Evolutionary conservation across 257 asterid species (phyloP).

Genomic region (Fraxinus quadrangulata): DNA sequence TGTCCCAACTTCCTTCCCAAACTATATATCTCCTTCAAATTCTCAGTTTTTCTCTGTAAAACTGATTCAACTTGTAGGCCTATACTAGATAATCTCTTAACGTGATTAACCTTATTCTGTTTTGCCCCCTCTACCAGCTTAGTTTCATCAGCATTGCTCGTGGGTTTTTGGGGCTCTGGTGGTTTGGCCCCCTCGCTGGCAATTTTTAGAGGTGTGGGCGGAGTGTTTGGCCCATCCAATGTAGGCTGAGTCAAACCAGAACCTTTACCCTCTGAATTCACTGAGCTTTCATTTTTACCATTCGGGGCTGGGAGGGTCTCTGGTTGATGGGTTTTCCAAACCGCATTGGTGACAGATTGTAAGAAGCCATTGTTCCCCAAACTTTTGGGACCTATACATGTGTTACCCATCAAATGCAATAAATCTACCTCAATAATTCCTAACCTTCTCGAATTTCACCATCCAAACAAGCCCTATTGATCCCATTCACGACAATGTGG

Average conservation of each 20-base stretch:
- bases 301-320: slow-evolving; percentile 48
- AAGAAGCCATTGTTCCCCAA: slow-evolving; percentile 71
- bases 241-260: slow-evolving; percentile 25
- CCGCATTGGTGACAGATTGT: slow-evolving; percentile 69
- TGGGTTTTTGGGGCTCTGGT: slow-evolving; percentile 1
- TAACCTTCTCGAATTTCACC: slow-evolving; percentile 39
- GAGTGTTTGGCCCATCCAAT: slow-evolving; percentile 36
- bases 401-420: slow-evolving; percentile 66
- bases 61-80: slow-evolving; percentile 77
- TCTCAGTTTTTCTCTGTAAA: slow-evolving; percentile 66
- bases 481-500: slow-evolving; percentile 36
- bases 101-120: slow-evolving; percentile 39
- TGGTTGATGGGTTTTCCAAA: slow-evolving; percentile 56
- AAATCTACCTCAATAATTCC: slow-evolving; percentile 28
- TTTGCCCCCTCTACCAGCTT: slow-evolving; percentile 35
- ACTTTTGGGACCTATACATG: slow-evolving; percentile 68
- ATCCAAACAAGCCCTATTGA: slow-evolving; percentile 24
- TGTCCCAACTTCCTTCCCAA: slow-evolving; percentile 80
- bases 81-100: slow-evolving; percentile 64
- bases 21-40: slow-evolving; percentile 62
- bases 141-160: slow-evolving; percentile 12
- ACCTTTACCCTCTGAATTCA: slow-evolving; percentile 33
- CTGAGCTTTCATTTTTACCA: slow-evolving; percentile 31
- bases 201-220: slow-evolving; percentile 49
- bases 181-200: slow-evolving; percentile 24